A percentile compares a stretch with the other conserved stretches of the same genome.
Conservation (phyloP, 176 grass and related monocot genomes). For the Ampelocalamus luodianensis region DNA sequence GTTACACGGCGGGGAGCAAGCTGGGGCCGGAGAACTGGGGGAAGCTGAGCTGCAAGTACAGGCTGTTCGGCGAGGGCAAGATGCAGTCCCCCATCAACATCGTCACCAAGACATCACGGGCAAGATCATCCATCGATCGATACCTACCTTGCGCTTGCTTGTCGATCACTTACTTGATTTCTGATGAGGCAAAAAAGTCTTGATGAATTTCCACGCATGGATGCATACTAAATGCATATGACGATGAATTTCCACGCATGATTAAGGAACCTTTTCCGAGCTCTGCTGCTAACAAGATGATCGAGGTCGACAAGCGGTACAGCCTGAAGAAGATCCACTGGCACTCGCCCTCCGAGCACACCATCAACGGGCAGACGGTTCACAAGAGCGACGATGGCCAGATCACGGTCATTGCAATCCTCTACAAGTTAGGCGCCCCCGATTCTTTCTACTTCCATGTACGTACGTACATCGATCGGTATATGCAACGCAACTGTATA, state of each 20-base stretch:
- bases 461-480: background rate
- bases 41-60: conserved; percentile 56
- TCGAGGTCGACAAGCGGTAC: conserved; percentile 46
- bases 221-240: conserved; percentile 37
- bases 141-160: too few species aligned
- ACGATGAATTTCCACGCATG: background rate
- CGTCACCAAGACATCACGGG: conserved; percentile 54
- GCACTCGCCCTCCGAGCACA: conserved; percentile 87
- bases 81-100: conserved; percentile 83
- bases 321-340: conserved; percentile 51
- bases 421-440: conserved; percentile 54
- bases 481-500: too few species aligned
- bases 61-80: conserved; percentile 50
- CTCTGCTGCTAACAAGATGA: too few species aligned
- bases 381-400: conserved; percentile 49
- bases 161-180: too few species aligned
- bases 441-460: conserved; percentile 79
- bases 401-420: conserved; percentile 49
- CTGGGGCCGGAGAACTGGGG: conserved; percentile 71
- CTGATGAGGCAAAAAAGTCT: too few species aligned
- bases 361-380: conserved; percentile 65
- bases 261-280: background rate
- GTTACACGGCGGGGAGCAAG: background rate
- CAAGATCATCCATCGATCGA: background rate
- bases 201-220: too few species aligned